Conservation (phyloP, 2,329 filamentous ascomycete species). For the Huntiella savannae region DNA sequence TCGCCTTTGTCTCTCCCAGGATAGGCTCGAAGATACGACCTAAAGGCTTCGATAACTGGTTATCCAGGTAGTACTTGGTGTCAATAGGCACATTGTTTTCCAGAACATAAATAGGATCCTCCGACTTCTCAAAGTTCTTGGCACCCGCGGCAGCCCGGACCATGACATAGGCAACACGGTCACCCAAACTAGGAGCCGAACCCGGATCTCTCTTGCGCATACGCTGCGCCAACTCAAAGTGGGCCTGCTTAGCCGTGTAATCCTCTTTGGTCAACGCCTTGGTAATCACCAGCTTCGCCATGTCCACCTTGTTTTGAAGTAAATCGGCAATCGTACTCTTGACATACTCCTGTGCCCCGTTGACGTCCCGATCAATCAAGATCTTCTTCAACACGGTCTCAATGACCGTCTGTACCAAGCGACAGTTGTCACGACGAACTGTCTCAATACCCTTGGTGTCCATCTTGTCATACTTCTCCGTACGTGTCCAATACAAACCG, state of each 20-base stretch:
- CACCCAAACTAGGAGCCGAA: conserved; percentile 77
- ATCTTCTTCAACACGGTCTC: conserved; percentile 94
- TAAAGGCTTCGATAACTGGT: conserved; percentile 88
- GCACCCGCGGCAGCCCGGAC: conserved; percentile 74
- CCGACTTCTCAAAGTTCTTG: conserved; percentile 92
- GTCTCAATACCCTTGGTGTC: conserved; percentile 99
- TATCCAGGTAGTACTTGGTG: conserved; percentile 96
- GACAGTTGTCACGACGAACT: conserved; percentile 87
- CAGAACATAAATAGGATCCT: conserved; percentile 91
- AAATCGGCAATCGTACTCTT: conserved; percentile 91
- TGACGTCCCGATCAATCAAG: conserved; percentile 77
- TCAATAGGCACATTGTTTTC: conserved; percentile 97
- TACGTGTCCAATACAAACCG: conserved; percentile 90
- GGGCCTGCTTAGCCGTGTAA: conserved; percentile 83
- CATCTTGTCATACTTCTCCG: conserved; percentile 97
- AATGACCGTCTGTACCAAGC: conserved; percentile 89
- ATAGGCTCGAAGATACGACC: conserved; percentile 96
- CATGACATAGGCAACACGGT: conserved; percentile 97
- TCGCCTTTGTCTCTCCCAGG: conserved; percentile 78
- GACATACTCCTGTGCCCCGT: conserved; percentile 90
- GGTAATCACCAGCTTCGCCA: conserved; percentile 98
- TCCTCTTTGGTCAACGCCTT: conserved; percentile 75
- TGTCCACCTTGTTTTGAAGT: conserved; percentile 92
- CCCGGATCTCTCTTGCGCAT: conserved; percentile 96
- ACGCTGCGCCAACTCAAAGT: conserved; percentile 82